Evolutionary conservation across 1,284 basidiomycete species (phyloP).

Genomic region (Tremellales sp.): DNA sequence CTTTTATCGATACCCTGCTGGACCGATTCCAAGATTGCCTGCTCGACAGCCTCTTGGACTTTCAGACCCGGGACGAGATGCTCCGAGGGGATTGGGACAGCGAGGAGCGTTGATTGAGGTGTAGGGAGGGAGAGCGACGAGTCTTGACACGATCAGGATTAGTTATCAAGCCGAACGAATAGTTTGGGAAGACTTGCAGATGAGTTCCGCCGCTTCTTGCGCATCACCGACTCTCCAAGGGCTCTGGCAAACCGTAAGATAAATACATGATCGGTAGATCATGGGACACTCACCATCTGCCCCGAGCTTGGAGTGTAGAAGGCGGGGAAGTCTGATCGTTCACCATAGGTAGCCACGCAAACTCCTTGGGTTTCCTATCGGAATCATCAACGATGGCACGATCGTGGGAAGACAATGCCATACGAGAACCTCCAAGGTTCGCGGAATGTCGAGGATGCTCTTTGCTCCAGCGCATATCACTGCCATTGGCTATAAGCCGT

Average conservation of each 20-base stretch:
- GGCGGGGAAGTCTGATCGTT: slow-evolving; percentile 80
- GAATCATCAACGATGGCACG: neutral
- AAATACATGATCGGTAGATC: slow-evolving; percentile 14
- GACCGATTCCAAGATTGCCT: slow-evolving; percentile 79
- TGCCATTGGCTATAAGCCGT: slow-evolving; percentile 55
- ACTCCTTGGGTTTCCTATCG: slow-evolving; percentile 91
- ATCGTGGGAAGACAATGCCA: slow-evolving; percentile 18
- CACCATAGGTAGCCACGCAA: slow-evolving; percentile 76
- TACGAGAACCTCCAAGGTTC: slow-evolving; percentile 89
- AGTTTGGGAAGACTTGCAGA: slow-evolving; percentile 55
- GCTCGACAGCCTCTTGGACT: slow-evolving; percentile 78
- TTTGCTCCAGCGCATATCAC: slow-evolving; percentile 94
- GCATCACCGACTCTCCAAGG: slow-evolving; percentile 65
- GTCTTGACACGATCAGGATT: slow-evolving; percentile 20
- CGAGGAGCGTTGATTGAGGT: slow-evolving; percentile 61
- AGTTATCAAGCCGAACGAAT: neutral
- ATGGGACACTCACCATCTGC: slow-evolving; percentile 57
- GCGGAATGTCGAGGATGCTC: slow-evolving; percentile 88
- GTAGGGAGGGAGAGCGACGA: slow-evolving; percentile 40
- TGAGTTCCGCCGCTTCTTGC: slow-evolving; percentile 61
- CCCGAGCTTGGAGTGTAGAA: slow-evolving; percentile 88
- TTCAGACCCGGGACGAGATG: slow-evolving; percentile 63
- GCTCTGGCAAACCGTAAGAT: slow-evolving; percentile 52
- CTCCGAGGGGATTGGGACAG: slow-evolving; percentile 81
- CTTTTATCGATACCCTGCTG: slow-evolving; percentile 71